A percentile compares a stretch with the other conserved stretches of the same genome.
Conservation (phyloP, 495 filamentous ascomycete species). For the Penicillium longicatenatum region DNA sequence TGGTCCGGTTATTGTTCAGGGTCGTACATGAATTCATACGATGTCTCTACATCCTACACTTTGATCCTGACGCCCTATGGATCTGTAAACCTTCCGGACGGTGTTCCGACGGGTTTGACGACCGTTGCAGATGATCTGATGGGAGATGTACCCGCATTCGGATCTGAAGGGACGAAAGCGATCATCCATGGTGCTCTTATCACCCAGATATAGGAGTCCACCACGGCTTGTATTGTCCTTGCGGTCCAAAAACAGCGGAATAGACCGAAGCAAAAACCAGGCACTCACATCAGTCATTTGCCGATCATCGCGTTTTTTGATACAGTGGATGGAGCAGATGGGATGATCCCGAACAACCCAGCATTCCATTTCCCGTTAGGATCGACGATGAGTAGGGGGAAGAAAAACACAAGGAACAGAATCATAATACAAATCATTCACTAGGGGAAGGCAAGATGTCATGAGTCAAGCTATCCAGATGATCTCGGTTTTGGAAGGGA, state of each 20-base stretch:
- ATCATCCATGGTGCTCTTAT: constrained; percentile 3
- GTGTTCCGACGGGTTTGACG: constrained; percentile 13
- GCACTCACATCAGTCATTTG: neutral
- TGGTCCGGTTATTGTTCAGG: neutral
- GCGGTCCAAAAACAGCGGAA: neutral
- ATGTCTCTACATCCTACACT: neutral
- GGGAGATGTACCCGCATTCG: constrained; percentile 6
- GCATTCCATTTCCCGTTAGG: constrained; percentile 17
- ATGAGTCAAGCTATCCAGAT: neutral
- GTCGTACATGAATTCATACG: neutral
- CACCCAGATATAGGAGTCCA: neutral
- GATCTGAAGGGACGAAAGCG: constrained; percentile 14
- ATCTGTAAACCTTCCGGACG: constrained; percentile 2
- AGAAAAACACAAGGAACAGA: constrained; percentile 5
- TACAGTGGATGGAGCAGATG: constrained; percentile 3
- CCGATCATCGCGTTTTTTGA: constrained; percentile 15
- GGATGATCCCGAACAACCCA: constrained; percentile 13
- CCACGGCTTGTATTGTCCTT: neutral
- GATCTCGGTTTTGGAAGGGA: neutral
- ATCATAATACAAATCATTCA: neutral
- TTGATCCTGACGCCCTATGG: neutral
- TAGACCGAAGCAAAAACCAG: neutral
- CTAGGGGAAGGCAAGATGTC: neutral
- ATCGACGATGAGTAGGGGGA: constrained; percentile 10
- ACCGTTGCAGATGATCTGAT: constrained; percentile 6